phyloP scores from a whole-genome alignment of 192 early-diverging fungal species.

The Rhizoclosmatium globosum region DNA sequence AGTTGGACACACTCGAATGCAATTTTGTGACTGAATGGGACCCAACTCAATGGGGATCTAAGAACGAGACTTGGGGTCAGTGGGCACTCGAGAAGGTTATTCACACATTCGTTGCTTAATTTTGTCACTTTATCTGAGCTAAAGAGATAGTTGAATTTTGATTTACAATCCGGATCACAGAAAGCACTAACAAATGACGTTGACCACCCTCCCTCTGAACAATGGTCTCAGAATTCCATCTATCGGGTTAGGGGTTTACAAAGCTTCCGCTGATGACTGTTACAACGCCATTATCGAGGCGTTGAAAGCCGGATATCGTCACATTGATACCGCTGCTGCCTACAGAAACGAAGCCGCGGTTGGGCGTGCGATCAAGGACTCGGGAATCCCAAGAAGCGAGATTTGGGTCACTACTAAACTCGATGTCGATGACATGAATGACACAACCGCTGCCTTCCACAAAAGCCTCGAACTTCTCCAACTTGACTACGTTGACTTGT shows the following conservation, averaged over 20 bases:
- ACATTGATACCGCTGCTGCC: conserved; percentile 53
- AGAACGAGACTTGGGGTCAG: no score
- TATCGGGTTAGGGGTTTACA: conserved; percentile 53
- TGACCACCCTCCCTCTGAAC: conserved; percentile 27
- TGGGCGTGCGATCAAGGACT: conserved; percentile 35
- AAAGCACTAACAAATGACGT: no score
- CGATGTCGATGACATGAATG: conserved; percentile 70
- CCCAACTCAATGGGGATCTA: conserved; percentile 2
- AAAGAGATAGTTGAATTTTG: no score
- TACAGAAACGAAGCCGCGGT: conserved; percentile 42
- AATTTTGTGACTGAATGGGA: conserved; percentile 53
- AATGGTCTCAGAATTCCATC: conserved; percentile 34
- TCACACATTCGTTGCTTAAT: no score
- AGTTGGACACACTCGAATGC: conserved; percentile 61
- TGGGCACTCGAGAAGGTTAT: no score
- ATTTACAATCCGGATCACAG: no score
- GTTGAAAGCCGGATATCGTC: conserved; percentile 49
- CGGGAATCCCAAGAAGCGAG: conserved; percentile 35
- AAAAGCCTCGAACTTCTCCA: conserved; percentile 60
- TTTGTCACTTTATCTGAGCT: no score
- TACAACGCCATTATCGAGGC: conserved; percentile 36
- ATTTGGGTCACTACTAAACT: conserved; percentile 75
- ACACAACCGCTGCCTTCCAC: conserved; percentile 59
- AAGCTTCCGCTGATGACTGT: conserved; percentile 27
- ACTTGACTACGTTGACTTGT: conserved; percentile 67